phyloP scores from a whole-genome alignment of 2,329 filamentous ascomycete species.

The Xenoacremonium recifei region DNA sequence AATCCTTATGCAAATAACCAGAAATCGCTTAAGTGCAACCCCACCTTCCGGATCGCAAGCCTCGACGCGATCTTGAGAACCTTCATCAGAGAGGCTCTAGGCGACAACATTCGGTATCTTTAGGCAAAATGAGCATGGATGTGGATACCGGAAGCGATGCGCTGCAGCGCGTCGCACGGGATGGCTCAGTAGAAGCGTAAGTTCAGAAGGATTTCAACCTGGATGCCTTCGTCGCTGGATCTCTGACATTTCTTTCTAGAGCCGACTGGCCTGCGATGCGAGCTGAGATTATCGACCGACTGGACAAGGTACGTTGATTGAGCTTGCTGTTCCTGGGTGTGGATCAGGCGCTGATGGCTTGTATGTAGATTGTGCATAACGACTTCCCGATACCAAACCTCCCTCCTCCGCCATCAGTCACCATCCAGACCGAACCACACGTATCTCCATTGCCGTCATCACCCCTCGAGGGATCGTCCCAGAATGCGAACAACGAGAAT shows the following conservation, averaged over 20 bases:
- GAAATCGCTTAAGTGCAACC: slow-evolving; percentile 28
- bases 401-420: slow-evolving; percentile 42
- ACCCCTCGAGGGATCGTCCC: slow-evolving; percentile 45
- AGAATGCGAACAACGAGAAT: slow-evolving; percentile 70
- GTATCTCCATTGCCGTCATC: slow-evolving; percentile 44
- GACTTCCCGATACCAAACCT: slow-evolving; percentile 72
- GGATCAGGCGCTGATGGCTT: too few species aligned
- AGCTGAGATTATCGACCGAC: slow-evolving; percentile 61
- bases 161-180: slow-evolving; percentile 48
- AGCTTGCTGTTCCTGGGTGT: background rate
- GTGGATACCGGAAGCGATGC: slow-evolving; percentile 52
- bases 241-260: slow-evolving; percentile 46
- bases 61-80: slow-evolving; percentile 3
- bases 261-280: slow-evolving; percentile 68
- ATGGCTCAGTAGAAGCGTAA: slow-evolving; percentile 56
- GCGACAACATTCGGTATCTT: background rate
- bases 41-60: slow-evolving; percentile 14
- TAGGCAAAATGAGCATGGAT: slow-evolving; percentile 46
- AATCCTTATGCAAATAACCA: slow-evolving; percentile 29
- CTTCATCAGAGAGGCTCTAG: slow-evolving; percentile 2
- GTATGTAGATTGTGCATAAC: slow-evolving; percentile 76
- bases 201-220: slow-evolving; percentile 25
- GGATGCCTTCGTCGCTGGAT: slow-evolving; percentile 6
- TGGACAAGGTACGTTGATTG: slow-evolving; percentile 55
- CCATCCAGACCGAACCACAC: slow-evolving; percentile 40